These are phyloP conservation scores for Scheffersomyces illinoinensis DNA, from an alignment of 1,139 yeast species.

Conservation along the genomic window DNA sequence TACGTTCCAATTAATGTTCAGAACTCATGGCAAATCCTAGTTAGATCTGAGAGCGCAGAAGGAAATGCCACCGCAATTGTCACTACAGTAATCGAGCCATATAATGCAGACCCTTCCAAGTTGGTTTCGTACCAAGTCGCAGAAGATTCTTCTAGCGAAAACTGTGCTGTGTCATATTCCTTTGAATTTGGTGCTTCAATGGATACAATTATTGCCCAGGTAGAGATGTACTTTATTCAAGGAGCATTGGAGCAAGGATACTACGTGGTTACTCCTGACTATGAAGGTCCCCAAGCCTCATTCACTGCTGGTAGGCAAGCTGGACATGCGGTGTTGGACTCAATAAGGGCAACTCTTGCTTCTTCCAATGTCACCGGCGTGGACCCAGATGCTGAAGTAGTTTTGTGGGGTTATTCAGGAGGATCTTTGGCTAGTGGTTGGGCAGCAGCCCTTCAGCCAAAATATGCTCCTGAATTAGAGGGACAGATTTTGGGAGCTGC, in stretches of 20 bases:
- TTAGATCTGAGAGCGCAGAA: slow-evolving; percentile 33
- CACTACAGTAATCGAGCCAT: slow-evolving; percentile 34
- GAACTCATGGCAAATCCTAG: slow-evolving; percentile 32
- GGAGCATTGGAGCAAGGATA: slow-evolving; percentile 18
- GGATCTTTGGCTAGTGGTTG: slow-evolving; percentile 21
- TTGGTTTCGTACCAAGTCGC: slow-evolving; percentile 36
- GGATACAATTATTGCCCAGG: slow-evolving; percentile 16
- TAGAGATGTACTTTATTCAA: slow-evolving; percentile 25
- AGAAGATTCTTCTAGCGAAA: slow-evolving; percentile 27
- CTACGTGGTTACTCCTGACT: slow-evolving; percentile 21
- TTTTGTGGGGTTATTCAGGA: slow-evolving; percentile 22
- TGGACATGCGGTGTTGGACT: slow-evolving; percentile 30
- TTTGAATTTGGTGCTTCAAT: slow-evolving; percentile 21
- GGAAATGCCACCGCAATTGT: slow-evolving; percentile 33
- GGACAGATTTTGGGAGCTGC: slow-evolving; percentile 16
- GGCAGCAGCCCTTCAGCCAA: slow-evolving; percentile 20
- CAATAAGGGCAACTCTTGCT: slow-evolving; percentile 21
- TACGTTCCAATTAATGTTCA: slow-evolving; percentile 14
- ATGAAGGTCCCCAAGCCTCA: slow-evolving; percentile 27
- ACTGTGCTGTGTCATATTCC: slow-evolving; percentile 37
- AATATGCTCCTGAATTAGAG: slow-evolving; percentile 20
- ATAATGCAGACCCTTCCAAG: slow-evolving; percentile 27
- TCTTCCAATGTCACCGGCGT: slow-evolving; percentile 14
- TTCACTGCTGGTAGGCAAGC: slow-evolving; percentile 31
- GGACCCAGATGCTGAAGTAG: slow-evolving; percentile 13